Evolutionary conservation across 768 basidiomycete species (phyloP).

Genomic region (Boletus pseudo-olivaceus): DNA sequence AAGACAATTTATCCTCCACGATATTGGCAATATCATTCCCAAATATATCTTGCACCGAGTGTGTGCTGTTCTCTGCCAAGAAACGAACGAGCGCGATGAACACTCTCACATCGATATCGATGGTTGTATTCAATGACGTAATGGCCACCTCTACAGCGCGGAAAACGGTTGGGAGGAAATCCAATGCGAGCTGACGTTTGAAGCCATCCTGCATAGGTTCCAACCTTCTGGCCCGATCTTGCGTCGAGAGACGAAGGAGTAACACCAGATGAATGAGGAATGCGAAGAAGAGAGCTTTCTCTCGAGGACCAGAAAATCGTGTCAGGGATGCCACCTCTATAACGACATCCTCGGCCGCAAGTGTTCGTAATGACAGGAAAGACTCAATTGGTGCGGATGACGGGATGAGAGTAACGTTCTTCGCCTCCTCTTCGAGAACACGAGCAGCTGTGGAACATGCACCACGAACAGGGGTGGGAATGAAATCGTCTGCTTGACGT

Average conservation of each 20-base stretch:
- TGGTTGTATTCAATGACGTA: conserved; percentile 15
- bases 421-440: conserved; percentile 5
- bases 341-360: conserved; percentile 5
- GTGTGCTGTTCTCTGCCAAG: conserved; percentile 22
- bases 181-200: conserved; percentile 26
- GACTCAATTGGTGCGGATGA: not conserved
- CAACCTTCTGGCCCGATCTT: conserved; percentile 38
- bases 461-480: conserved; percentile 7
- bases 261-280: conserved; percentile 40
- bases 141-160: conserved; percentile 27
- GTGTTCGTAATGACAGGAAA: not conserved
- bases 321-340: conserved; percentile 5
- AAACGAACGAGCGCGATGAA: conserved; percentile 45
- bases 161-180: conserved; percentile 43
- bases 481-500: conserved; percentile 8
- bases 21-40: conserved; percentile 24
- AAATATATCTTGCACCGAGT: conserved; percentile 27
- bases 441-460: conserved; percentile 7
- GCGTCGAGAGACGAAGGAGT: conserved; percentile 35
- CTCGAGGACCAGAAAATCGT: not conserved
- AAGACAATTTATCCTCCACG: conserved; percentile 23
- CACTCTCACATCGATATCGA: conserved; percentile 55
- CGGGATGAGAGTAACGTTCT: not conserved
- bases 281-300: conserved; percentile 30
- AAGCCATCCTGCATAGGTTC: conserved; percentile 30